A percentile compares a stretch with the other conserved stretches of the same genome.
These are phyloP conservation scores for Puccinia horiana DNA, from an alignment of 1,284 basidiomycete species.

Conservation along the genomic window DNA sequence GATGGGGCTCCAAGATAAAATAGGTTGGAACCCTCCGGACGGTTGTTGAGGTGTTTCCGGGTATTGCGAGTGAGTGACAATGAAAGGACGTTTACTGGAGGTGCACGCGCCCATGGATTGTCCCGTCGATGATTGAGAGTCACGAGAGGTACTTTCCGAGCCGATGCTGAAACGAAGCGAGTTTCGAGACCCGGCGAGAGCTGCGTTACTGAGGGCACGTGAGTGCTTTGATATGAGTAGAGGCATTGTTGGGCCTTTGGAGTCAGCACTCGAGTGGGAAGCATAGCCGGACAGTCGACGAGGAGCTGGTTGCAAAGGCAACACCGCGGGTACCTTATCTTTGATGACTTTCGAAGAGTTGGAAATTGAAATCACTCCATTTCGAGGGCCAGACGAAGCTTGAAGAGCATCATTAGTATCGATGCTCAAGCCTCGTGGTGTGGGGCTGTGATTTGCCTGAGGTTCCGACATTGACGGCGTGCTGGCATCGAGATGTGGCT, in stretches of 20 bases:
- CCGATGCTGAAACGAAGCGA: neutral
- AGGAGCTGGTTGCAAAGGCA: conserved; percentile 39
- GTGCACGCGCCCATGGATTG: neutral
- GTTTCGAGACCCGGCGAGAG: neutral
- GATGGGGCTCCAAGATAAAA: neutral
- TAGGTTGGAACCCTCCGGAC: neutral
- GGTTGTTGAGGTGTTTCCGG: conserved; percentile 12
- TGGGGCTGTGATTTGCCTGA: neutral
- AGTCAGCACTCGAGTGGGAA: neutral
- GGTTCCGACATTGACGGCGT: neutral
- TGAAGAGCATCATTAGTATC: neutral
- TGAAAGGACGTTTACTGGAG: neutral
- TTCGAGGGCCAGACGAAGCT: neutral
- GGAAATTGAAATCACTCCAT: conserved; percentile 11
- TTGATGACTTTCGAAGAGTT: conserved; percentile 5
- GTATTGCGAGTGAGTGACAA: neutral
- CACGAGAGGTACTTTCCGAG: neutral
- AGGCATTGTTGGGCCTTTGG: conserved; percentile 13
- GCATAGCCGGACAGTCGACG: conserved; percentile 5
- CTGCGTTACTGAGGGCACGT: neutral
- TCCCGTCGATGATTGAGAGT: neutral
- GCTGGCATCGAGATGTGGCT: neutral
- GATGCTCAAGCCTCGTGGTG: neutral
- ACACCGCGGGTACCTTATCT: conserved; percentile 3
- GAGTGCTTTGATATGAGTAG: conserved; percentile 35